These are phyloP conservation scores for Nicotiana knightiana DNA, from an alignment of 257 asterid species.

Conservation along the genomic window DNA sequence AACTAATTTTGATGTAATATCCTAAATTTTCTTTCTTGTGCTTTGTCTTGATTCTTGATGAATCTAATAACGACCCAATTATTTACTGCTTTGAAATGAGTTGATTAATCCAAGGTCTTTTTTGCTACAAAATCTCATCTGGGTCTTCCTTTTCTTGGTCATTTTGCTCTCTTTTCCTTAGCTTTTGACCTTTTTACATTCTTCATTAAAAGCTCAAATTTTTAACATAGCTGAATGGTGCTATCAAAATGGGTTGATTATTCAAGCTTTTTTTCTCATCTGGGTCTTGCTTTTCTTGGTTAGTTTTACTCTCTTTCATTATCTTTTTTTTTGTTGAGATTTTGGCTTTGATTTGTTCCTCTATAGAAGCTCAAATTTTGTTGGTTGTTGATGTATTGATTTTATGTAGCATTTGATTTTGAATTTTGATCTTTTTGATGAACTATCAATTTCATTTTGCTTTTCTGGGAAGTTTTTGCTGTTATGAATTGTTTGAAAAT, in stretches of 20 bases:
- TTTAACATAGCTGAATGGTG: not conserved
- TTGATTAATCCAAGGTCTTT: not conserved
- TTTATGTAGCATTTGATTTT: not conserved
- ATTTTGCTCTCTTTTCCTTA: conserved; percentile 9
- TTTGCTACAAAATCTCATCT: conserved; percentile 1
- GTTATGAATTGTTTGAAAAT: not conserved
- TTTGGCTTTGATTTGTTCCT: not conserved
- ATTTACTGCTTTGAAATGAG: not conserved
- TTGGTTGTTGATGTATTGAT: not conserved
- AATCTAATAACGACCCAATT: not conserved
- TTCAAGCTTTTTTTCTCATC: not conserved
- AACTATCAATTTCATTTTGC: not conserved
- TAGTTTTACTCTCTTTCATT: not conserved
- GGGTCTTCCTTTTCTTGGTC: conserved; percentile 39
- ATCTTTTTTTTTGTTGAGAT: not conserved
- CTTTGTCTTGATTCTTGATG: not conserved
- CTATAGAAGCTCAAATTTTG: not conserved
- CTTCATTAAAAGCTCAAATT: not conserved
- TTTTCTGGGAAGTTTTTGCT: not conserved
- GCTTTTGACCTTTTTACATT: not conserved
- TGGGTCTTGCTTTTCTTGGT: not conserved
- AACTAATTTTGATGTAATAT: not conserved
- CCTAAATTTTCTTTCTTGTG: not conserved
- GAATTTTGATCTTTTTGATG: not conserved
- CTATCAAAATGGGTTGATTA: conserved; percentile 1